phyloP scores from a whole-genome alignment of 1,284 basidiomycete species.

The Moesziomyces globuligerus region DNA sequence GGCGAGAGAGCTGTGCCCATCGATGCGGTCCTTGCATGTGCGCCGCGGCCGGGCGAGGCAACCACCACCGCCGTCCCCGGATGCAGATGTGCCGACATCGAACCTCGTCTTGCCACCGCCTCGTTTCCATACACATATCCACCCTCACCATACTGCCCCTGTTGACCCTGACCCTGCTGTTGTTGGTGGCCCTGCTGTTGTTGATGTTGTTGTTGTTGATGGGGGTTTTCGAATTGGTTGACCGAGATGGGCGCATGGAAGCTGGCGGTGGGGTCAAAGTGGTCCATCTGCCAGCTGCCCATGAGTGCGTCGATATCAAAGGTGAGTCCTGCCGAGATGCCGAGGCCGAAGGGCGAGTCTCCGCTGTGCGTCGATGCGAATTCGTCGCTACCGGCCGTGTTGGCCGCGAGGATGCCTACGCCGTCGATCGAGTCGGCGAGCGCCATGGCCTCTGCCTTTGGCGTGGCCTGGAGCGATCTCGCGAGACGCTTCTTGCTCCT shows the following conservation, averaged over 20 bases:
- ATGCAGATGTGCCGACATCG: neutral
- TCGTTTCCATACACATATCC: neutral
- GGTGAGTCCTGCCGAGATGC: slow-evolving; percentile 41
- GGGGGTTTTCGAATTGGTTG: slow-evolving; percentile 1
- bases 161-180: slow-evolving; percentile 1
- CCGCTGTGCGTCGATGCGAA: slow-evolving; percentile 39
- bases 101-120: neutral
- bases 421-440: slow-evolving; percentile 20
- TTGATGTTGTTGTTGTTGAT: slow-evolving; percentile 8
- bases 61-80: neutral
- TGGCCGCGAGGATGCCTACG: slow-evolving; percentile 22
- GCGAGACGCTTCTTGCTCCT: slow-evolving; percentile 26
- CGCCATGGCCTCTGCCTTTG: slow-evolving; percentile 24
- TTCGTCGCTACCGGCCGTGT: slow-evolving; percentile 23
- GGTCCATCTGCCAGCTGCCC: slow-evolving; percentile 42
- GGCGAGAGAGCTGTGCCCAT: neutral
- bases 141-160: neutral
- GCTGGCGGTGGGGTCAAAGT: slow-evolving; percentile 19
- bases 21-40: neutral
- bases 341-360: slow-evolving; percentile 44
- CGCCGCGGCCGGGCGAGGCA: neutral
- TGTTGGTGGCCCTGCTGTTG: slow-evolving; percentile 1
- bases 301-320: slow-evolving; percentile 46
- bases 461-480: slow-evolving; percentile 28
- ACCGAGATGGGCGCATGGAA: slow-evolving; percentile 12